These are phyloP conservation scores for Hura crepitans DNA, from an alignment of 441 rosid genomes.

Conservation along the genomic window DNA sequence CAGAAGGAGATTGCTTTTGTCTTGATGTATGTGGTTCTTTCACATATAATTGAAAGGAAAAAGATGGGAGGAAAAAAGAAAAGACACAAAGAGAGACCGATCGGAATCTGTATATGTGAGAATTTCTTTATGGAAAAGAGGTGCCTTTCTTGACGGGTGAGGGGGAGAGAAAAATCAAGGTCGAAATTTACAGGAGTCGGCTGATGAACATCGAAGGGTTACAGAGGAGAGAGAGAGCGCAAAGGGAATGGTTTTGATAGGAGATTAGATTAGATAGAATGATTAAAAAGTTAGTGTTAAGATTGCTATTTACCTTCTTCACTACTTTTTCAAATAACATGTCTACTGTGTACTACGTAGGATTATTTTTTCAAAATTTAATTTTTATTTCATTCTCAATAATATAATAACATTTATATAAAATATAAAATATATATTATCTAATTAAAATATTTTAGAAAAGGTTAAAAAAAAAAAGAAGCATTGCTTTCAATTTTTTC, in stretches of 20 bases:
- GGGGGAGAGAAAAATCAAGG: conserved; percentile 20
- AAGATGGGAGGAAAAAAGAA: conserved; percentile 1
- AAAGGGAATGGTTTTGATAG: conserved; percentile 16
- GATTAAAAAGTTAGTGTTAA: conserved; percentile 14
- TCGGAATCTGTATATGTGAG: conserved; percentile 3
- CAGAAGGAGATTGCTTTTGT: not conserved
- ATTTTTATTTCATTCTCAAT: too few relatives aligned
- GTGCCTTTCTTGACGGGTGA: conserved; percentile 38
- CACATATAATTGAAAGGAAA: not conserved
- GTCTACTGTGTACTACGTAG: too few relatives aligned
- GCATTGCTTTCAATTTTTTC: too few relatives aligned
- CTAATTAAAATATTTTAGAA: too few relatives aligned
- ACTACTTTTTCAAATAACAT: too few relatives aligned
- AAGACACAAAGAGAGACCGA: not conserved
- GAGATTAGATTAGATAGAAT: conserved; percentile 29
- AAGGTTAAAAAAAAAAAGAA: too few relatives aligned
- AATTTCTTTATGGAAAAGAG: conserved; percentile 11
- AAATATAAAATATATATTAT: too few relatives aligned
- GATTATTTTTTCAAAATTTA: too few relatives aligned
- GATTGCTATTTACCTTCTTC: too few relatives aligned
- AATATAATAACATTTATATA: too few relatives aligned
- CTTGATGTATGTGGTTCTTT: not conserved
- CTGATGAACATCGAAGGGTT: conserved; percentile 42
- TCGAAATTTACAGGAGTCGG: conserved; percentile 36
- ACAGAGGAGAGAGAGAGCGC: conserved; percentile 22